Evolutionary conservation across 169 alveolate species (phyloP).

Genomic region (Plasmodium chabaudi): DNA sequence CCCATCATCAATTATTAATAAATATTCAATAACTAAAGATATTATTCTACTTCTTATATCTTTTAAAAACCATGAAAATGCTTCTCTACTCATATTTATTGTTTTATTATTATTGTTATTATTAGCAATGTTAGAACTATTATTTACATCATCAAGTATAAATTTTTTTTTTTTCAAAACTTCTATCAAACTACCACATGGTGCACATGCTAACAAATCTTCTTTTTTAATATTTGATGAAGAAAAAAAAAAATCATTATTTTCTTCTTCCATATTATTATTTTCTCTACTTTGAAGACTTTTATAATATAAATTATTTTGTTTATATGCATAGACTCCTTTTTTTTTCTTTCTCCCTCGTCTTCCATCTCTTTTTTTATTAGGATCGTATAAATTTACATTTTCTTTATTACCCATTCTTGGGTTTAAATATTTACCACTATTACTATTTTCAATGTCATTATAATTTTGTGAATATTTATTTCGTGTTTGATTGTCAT

Average conservation of each 20-base stretch:
- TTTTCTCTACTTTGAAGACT: conserved; percentile 46
- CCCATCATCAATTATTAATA: conserved; percentile 81
- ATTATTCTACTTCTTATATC: conserved; percentile 84
- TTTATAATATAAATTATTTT: conserved; percentile 66
- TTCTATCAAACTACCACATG: conserved; percentile 56
- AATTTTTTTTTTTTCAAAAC: conserved; percentile 60
- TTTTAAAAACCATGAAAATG: conserved; percentile 88
- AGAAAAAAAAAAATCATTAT: conserved; percentile 49
- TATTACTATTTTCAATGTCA: not conserved
- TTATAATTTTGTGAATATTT: not conserved
- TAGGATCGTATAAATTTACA: conserved; percentile 7
- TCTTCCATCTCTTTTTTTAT: not conserved
- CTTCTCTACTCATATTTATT: conserved; percentile 86
- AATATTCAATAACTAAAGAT: conserved; percentile 84
- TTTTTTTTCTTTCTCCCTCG: conserved; percentile 39
- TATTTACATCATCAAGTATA: conserved; percentile 55
- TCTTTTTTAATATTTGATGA: conserved; percentile 34
- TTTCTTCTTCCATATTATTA: conserved; percentile 66
- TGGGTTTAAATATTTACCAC: not conserved
- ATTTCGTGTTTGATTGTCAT: not conserved
- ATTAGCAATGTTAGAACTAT: not conserved
- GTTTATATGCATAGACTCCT: conserved; percentile 67
- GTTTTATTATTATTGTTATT: conserved; percentile 18
- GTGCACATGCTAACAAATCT: conserved; percentile 9
- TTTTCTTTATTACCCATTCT: not conserved